Percentiles rank a stretch among this genome's conserved stretches.
Evolutionary conservation across 495 filamentous ascomycete species (phyloP).

Genomic region (Glonium stellatum): DNA sequence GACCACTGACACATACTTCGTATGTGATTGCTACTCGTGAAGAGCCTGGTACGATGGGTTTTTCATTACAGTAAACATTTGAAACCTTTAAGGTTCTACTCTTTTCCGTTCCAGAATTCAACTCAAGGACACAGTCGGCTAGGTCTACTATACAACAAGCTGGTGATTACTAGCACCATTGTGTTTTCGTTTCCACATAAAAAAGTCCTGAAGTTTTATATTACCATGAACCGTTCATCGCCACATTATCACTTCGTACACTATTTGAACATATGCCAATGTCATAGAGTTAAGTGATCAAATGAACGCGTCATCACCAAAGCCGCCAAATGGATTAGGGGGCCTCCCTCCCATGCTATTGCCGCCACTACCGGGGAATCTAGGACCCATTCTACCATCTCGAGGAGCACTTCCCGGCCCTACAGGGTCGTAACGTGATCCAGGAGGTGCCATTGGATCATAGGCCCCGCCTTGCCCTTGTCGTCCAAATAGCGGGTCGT

Average conservation of each 20-base stretch:
- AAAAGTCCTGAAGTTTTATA: too few relatives aligned
- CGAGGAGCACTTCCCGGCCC: slow-evolving; percentile 61
- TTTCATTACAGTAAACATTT: too few relatives aligned
- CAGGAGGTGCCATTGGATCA: slow-evolving; percentile 52
- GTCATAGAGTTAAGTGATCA: slow-evolving; percentile 32
- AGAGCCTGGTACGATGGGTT: too few relatives aligned
- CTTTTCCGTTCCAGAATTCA: too few relatives aligned
- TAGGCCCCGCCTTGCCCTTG: slow-evolving; percentile 42
- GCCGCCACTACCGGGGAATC: slow-evolving; percentile 41
- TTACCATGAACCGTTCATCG: too few relatives aligned
- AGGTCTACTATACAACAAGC: too few relatives aligned
- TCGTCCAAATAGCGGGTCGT: slow-evolving; percentile 79
- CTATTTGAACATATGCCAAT: not conserved
- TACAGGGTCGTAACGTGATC: slow-evolving; percentile 71
- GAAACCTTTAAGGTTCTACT: too few relatives aligned
- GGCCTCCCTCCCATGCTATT: slow-evolving; percentile 34
- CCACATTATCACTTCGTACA: not conserved
- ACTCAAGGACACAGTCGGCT: too few relatives aligned
- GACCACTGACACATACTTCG: too few relatives aligned
- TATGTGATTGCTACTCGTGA: too few relatives aligned
- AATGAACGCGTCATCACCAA: slow-evolving; percentile 63
- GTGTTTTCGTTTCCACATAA: too few relatives aligned
- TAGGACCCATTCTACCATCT: slow-evolving; percentile 44
- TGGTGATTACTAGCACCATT: too few relatives aligned
- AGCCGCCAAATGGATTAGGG: slow-evolving; percentile 57